Evolutionary conservation across 352 stramenopile species (phyloP).

Genomic region (Aphanomyces stellatus): DNA sequence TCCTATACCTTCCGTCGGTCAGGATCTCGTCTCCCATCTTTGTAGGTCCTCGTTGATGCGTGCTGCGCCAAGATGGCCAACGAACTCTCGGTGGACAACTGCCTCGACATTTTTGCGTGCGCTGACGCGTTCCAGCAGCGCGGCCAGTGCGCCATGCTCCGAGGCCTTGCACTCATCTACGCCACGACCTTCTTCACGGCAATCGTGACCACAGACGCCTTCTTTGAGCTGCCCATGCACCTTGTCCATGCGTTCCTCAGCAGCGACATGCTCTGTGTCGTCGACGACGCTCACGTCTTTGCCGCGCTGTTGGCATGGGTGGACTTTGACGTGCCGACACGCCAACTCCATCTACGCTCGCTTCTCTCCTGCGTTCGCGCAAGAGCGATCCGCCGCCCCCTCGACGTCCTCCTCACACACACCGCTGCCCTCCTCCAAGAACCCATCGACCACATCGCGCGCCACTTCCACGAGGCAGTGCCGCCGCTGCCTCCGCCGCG

Average conservation of each 20-base stretch:
- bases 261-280: slow-evolving; percentile 26
- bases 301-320: slow-evolving; percentile 42
- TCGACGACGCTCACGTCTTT: slow-evolving; percentile 21
- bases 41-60: slow-evolving; percentile 36
- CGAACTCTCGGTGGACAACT: slow-evolving; percentile 55
- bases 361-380: not conserved
- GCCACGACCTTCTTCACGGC: slow-evolving; percentile 54
- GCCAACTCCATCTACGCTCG: not conserved
- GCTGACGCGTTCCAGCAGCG: slow-evolving; percentile 49
- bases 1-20: not conserved
- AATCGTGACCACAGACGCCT: slow-evolving; percentile 44
- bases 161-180: slow-evolving; percentile 47
- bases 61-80: slow-evolving; percentile 67
- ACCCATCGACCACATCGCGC: not conserved
- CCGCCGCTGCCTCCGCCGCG: not conserved
- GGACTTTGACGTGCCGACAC: slow-evolving; percentile 27
- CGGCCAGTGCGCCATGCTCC: slow-evolving; percentile 36
- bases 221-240: slow-evolving; percentile 41
- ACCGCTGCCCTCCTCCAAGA: not conserved
- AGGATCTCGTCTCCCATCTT: not conserved
- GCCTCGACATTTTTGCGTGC: slow-evolving; percentile 64
- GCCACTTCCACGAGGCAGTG: not conserved
- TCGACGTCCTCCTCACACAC: too few relatives aligned
- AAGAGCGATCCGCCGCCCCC: too few relatives aligned
- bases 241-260: slow-evolving; percentile 37